A percentile compares a stretch with the other conserved stretches of the same genome.
phyloP scores from a whole-genome alignment of 1,139 yeast species.

The Magnusiomyces suaveolens region DNA sequence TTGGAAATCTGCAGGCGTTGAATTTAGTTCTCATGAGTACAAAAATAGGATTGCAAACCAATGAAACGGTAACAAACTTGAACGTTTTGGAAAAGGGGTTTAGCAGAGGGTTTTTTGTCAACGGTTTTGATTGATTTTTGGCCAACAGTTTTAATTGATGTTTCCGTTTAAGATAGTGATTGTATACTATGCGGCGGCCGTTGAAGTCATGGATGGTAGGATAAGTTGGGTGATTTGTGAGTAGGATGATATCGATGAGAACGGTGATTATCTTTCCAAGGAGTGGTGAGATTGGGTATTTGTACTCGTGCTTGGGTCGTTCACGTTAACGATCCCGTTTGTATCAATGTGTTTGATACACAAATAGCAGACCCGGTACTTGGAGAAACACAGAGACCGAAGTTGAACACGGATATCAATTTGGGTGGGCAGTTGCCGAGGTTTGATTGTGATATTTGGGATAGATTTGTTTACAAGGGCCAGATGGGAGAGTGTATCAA shows the following conservation, averaged over 20 bases:
- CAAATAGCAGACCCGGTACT: conserved; percentile 89
- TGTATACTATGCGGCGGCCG: conserved; percentile 89
- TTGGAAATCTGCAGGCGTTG: conserved; percentile 67
- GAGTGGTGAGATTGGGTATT: conserved; percentile 40
- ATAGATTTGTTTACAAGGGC: conserved; percentile 71
- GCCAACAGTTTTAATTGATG: conserved; percentile 80
- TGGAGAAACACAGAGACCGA: conserved; percentile 98
- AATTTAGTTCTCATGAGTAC: conserved; percentile 68
- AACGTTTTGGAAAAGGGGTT: conserved; percentile 89
- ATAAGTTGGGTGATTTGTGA: conserved; percentile 69
- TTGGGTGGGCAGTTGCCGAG: conserved; percentile 98
- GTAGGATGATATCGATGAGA: conserved; percentile 68
- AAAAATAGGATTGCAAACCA: conserved; percentile 89
- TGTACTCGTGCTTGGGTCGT: conserved; percentile 75
- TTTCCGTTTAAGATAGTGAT: conserved; percentile 93
- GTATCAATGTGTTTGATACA: conserved; percentile 92
- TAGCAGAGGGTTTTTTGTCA: conserved; percentile 84
- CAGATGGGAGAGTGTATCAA: conserved; percentile 37
- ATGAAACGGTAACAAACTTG: conserved; percentile 90
- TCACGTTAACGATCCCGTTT: conserved; percentile 91
- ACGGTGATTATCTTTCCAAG: conserved; percentile 72
- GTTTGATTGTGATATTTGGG: conserved; percentile 58
- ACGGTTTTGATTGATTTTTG: conserved; percentile 91
- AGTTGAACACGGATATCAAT: conserved; percentile 81
- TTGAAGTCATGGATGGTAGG: conserved; percentile 86